Percentiles rank a stretch among this genome's conserved stretches.
These are phyloP conservation scores for Suhomyces taliae DNA, from an alignment of 1,139 yeast species.

Conservation along the genomic window DNA sequence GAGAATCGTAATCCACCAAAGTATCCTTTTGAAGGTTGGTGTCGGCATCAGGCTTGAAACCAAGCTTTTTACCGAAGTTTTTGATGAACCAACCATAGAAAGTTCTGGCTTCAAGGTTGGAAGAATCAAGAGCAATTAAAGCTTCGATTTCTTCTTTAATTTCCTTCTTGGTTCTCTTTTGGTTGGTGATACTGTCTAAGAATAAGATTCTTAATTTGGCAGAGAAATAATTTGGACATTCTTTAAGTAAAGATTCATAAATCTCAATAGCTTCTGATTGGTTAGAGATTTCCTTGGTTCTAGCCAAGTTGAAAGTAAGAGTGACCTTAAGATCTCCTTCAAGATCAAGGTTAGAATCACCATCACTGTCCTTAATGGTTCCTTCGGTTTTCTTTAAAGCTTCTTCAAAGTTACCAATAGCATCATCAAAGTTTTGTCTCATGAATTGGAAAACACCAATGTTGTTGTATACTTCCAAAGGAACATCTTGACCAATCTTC, in stretches of 20 bases:
- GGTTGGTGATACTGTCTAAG: constrained; percentile 39
- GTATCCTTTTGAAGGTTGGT: constrained; percentile 84
- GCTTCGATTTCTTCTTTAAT: constrained; percentile 53
- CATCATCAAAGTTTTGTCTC: constrained; percentile 53
- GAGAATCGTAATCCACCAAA: constrained; percentile 76
- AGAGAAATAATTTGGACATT: constrained; percentile 71
- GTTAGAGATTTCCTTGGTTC: constrained; percentile 54
- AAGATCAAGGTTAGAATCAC: constrained; percentile 28
- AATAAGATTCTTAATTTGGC: constrained; percentile 74
- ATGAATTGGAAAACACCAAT: constrained; percentile 82
- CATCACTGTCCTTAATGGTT: constrained; percentile 25
- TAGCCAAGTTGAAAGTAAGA: constrained; percentile 60
- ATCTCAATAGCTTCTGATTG: constrained; percentile 46
- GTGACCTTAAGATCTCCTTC: constrained; percentile 43
- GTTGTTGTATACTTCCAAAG: constrained; percentile 74
- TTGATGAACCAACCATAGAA: constrained; percentile 88
- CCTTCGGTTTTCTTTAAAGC: constrained; percentile 39
- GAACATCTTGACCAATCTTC: constrained; percentile 48
- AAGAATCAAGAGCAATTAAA: constrained; percentile 54
- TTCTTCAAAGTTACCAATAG: constrained; percentile 43
- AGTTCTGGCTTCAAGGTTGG: constrained; percentile 81
- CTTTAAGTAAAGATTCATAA: constrained; percentile 56
- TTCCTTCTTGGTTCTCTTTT: constrained; percentile 39
- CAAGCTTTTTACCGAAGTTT: constrained; percentile 57
- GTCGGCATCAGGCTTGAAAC: constrained; percentile 61